A percentile compares a stretch with the other conserved stretches of the same genome.
Evolutionary conservation across 169 alveolate genomes (phyloP).

Genomic region (Babesia bigemina): DNA sequence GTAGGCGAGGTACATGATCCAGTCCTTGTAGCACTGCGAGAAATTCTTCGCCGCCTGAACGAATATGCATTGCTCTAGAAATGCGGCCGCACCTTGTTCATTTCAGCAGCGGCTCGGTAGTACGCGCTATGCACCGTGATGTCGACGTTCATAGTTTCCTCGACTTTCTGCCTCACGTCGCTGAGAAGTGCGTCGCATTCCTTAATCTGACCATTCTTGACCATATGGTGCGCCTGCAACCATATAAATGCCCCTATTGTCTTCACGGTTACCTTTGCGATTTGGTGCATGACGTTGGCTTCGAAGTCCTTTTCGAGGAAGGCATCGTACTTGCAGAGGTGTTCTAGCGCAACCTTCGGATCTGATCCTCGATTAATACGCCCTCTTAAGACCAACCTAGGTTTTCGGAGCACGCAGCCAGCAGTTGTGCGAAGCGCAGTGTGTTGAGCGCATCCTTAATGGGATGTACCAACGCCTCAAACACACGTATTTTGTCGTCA

Average conservation of each 20-base stretch:
- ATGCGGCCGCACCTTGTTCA: slow-evolving; percentile 46
- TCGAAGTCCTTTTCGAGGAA: slow-evolving; percentile 61
- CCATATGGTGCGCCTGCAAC: slow-evolving; percentile 59
- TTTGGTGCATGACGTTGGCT: slow-evolving; percentile 65
- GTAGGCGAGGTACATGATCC: slow-evolving; percentile 66
- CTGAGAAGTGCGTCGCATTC: slow-evolving; percentile 54
- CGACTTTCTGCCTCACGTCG: slow-evolving; percentile 47
- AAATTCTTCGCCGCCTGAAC: slow-evolving; percentile 49
- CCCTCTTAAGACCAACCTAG: slow-evolving; percentile 33
- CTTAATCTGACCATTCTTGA: slow-evolving; percentile 34
- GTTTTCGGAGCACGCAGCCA: slow-evolving; percentile 50
- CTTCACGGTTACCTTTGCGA: slow-evolving; percentile 57
- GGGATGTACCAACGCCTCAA: slow-evolving; percentile 68
- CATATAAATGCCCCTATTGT: background rate
- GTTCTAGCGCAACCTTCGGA: slow-evolving; percentile 68
- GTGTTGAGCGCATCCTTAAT: slow-evolving; percentile 60
- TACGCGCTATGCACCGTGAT: slow-evolving; percentile 60
- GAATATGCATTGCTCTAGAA: background rate
- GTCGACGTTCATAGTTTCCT: slow-evolving; percentile 47
- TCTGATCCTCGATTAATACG: slow-evolving; percentile 4
- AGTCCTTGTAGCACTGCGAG: slow-evolving; percentile 67
- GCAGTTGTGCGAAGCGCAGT: slow-evolving; percentile 50
- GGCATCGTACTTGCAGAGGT: slow-evolving; percentile 61
- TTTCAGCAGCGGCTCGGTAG: slow-evolving; percentile 63
- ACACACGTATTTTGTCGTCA: slow-evolving; percentile 54